phyloP scores from a whole-genome alignment of 1,284 basidiomycete species.

The Apiotrichum mycotoxinovorans region DNA sequence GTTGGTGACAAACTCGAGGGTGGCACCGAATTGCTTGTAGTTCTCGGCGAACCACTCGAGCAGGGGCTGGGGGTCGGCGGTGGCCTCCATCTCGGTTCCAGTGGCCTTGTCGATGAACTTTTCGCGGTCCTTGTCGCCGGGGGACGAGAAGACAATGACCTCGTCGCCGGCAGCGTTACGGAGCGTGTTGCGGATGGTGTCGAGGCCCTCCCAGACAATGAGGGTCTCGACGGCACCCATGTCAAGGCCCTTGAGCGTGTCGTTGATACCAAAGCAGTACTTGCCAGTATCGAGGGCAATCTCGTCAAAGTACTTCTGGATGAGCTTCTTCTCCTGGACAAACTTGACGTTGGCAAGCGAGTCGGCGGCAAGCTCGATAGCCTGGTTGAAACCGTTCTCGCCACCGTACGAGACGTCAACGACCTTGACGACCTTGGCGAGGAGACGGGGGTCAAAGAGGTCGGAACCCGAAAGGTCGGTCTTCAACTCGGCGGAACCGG shows the following conservation, averaged over 20 bases:
- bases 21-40: constrained; percentile 95
- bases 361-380: constrained; percentile 94
- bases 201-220: constrained; percentile 97
- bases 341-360: constrained; percentile 98
- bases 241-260: constrained; percentile 95
- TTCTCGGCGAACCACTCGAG: constrained; percentile 99
- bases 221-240: constrained; percentile 95
- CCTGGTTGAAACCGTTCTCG: constrained; percentile 98
- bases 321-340: constrained; percentile 96
- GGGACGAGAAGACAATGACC: constrained; percentile 71
- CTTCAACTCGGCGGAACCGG: constrained; percentile 98
- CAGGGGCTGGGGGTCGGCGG: constrained; percentile 70
- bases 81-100: constrained; percentile 90
- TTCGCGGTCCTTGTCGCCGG: constrained; percentile 76
- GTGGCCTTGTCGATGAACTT: constrained; percentile 95
- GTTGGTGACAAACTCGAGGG: constrained; percentile 67
- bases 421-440: constrained; percentile 89
- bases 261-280: constrained; percentile 97
- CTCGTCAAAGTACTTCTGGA: constrained; percentile 98
- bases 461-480: constrained; percentile 95
- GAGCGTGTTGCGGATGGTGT: constrained; percentile 76
- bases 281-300: constrained; percentile 96
- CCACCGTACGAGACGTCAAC: constrained; percentile 99
- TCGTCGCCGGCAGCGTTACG: constrained; percentile 84
- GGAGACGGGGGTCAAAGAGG: constrained; percentile 88